phyloP scores from a whole-genome alignment of 345 rosid genomes.

The Rhodamnia rubescens region DNA sequence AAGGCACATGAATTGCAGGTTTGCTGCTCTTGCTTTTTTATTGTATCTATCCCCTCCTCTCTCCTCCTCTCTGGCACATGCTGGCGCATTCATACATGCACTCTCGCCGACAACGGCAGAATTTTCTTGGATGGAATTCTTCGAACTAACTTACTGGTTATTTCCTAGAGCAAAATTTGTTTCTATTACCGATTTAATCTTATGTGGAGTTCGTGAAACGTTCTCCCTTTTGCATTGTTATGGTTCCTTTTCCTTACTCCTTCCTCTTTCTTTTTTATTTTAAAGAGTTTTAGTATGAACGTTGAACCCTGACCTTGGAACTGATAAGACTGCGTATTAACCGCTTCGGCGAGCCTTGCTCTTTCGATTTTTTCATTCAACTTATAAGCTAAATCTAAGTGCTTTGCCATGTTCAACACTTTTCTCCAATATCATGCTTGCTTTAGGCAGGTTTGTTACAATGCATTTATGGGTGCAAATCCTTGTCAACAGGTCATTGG shows the following conservation, averaged over 20 bases:
- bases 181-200: not conserved
- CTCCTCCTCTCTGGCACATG: not conserved
- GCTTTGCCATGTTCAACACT: not conserved
- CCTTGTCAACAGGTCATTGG: conserved; percentile 20
- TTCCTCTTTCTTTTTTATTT: not conserved
- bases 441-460: not conserved
- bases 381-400: not conserved
- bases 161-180: not conserved
- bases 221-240: not conserved
- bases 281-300: not conserved
- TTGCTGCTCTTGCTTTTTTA: conserved; percentile 7
- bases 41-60: not conserved
- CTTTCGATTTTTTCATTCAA: not conserved
- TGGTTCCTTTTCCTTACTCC: not conserved
- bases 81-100: not conserved
- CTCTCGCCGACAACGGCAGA: not conserved
- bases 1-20: conserved; percentile 55
- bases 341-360: not conserved
- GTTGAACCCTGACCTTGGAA: not conserved
- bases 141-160: not conserved
- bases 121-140: not conserved
- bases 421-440: not conserved
- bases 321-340: not conserved
- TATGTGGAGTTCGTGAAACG: not conserved
- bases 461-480: not conserved